These are phyloP conservation scores for Globisporangium irregulare DNA, from an alignment of 352 stramenopile species.

Conservation along the genomic window DNA sequence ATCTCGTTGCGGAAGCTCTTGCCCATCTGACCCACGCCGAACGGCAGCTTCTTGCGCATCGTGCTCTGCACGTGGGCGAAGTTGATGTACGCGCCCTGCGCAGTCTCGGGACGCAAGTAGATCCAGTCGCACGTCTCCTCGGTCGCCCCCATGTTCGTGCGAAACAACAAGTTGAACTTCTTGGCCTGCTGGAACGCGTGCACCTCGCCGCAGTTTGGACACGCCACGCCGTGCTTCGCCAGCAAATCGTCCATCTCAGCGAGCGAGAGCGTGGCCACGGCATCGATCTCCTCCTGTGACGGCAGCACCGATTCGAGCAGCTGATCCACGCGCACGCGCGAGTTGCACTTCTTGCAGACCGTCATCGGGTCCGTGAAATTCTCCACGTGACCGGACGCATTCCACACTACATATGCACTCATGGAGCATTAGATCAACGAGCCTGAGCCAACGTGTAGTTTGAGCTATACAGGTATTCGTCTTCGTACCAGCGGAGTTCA, in stretches of 20 bases:
- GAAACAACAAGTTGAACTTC: constrained; percentile 98
- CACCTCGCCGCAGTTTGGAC: constrained; percentile 48
- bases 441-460: too few species aligned
- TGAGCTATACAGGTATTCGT: background rate
- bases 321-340: constrained; percentile 71
- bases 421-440: too few species aligned
- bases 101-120: constrained; percentile 97
- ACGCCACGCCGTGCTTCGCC: constrained; percentile 39
- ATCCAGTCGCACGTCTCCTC: constrained; percentile 86
- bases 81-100: constrained; percentile 98
- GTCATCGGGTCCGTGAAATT: constrained; percentile 98
- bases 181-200: constrained; percentile 77
- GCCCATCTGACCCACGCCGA: constrained; percentile 96
- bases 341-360: constrained; percentile 94
- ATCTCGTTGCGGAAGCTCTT: constrained; percentile 99
- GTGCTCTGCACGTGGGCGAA: constrained; percentile 94
- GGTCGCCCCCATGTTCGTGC: constrained; percentile 94
- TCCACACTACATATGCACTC: constrained; percentile 72
- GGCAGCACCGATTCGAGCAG: constrained; percentile 53
- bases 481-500: constrained; percentile 74
- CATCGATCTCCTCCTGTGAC: constrained; percentile 43
- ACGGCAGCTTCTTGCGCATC: constrained; percentile 91
- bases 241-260: constrained; percentile 63
- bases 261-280: constrained; percentile 48
- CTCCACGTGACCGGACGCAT: constrained; percentile 94